A percentile compares a stretch with the other conserved stretches of the same genome.
Conservation (phyloP, 495 filamentous ascomycete species). For the Aspergillus egyptiacus region DNA sequence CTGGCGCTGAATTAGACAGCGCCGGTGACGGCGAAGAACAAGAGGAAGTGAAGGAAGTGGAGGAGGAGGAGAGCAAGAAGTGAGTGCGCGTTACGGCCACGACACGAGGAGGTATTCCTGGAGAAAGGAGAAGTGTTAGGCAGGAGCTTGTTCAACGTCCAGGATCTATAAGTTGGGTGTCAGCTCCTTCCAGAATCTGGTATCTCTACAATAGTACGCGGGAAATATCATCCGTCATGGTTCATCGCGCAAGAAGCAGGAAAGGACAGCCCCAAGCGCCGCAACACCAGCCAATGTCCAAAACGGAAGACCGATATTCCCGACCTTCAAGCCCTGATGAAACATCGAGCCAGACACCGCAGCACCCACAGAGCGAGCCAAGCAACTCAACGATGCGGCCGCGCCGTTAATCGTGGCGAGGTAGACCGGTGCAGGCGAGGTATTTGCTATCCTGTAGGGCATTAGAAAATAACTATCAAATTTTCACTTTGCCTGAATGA, state of each 20-base stretch:
- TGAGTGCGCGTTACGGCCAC: too few relatives aligned
- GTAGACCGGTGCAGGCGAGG: not conserved
- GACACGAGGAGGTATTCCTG: too few relatives aligned
- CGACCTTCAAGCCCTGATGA: not conserved
- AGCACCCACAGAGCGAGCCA: not conserved
- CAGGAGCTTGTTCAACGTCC: too few relatives aligned
- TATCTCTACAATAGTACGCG: too few relatives aligned
- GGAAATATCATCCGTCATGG: not conserved
- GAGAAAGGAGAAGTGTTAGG: too few relatives aligned
- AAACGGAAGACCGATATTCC: not conserved
- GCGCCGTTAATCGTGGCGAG: not conserved
- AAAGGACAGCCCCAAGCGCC: not conserved
- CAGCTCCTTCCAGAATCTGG: too few relatives aligned
- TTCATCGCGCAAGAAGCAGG: not conserved
- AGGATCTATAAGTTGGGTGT: too few relatives aligned
- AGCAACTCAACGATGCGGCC: not conserved
- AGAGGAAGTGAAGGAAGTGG: too few relatives aligned
- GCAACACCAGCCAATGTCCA: not conserved
- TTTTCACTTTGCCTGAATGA: not conserved
- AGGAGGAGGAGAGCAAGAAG: too few relatives aligned
- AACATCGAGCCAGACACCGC: not conserved
- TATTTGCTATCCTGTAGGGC: not conserved
- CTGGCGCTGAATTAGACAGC: too few relatives aligned
- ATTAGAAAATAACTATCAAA: not conserved
- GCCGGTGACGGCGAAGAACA: too few relatives aligned